Base-by-base conservation (phyloP, 805 yeast species). In the Myxozyma nipponensis region DNA sequence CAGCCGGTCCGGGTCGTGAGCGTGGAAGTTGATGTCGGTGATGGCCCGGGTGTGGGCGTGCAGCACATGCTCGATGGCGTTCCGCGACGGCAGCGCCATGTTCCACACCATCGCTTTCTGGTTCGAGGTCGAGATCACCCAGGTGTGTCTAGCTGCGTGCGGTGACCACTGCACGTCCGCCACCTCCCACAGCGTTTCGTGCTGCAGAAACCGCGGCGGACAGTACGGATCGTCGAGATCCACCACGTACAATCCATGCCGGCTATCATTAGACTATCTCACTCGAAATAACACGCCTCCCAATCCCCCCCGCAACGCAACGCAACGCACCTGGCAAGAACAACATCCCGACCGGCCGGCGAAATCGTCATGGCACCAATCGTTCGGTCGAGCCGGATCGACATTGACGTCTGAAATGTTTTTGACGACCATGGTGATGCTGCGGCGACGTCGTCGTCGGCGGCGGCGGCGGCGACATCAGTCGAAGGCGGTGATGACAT, bases 121-220 rank as follows among this genome's bases (percentile, higher is more conserved):
- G 66, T 91, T 93, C 1, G 95, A 84, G 0, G 98, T 88, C 0
- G 96, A 86, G 1, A 91, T 84, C 39, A 93, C 87, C 95, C 97
- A 90, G 4, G 84, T 75, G 1, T 95, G 91, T 58, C 86, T 86
- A 1, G 82, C 76, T 4, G 77, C 73, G 64, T 93, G 97, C 0
- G 97, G 96, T 2, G 95, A 86, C 98, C 98, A 93, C 67, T 93
- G 98, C 1, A 91, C 97, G 66, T 91, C 97, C 0, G 98, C 96
- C 2, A 93, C 98, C 66, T 93, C 98, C 98, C 98, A 93, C 0
- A 95, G 82, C 0, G 97, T 91, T 32, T 82, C 75, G 63, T 93
- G 96, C 48, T 83, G 95, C 15, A 93, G 76, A 90, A 95, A 88
- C 51, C 98, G 73, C 0, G 98, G 98, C 0, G 95, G 89, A 0